Conservation (phyloP, 2,329 filamentous ascomycete genomes). For the Paecilomyces niveus region DNA sequence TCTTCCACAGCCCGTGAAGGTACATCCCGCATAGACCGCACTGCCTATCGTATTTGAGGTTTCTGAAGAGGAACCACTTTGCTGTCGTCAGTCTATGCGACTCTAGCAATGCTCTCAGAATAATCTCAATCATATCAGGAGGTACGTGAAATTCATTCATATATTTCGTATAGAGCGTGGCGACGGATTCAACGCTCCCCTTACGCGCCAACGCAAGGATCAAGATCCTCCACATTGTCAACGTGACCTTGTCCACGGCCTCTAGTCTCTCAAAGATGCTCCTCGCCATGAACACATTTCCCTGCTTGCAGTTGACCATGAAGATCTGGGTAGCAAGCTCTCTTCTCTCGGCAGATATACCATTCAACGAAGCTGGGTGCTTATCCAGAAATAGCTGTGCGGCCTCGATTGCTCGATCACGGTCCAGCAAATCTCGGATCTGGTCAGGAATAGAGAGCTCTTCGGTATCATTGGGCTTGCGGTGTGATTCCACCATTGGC, state of each 20-base stretch:
- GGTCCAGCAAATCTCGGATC: constrained; percentile 19
- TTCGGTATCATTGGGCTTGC: background rate
- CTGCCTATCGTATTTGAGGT: constrained; percentile 23
- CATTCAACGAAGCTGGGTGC: constrained; percentile 12
- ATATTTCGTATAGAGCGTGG: constrained; percentile 23
- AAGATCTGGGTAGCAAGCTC: constrained; percentile 26
- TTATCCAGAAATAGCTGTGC: constrained; percentile 28
- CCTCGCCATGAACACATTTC: constrained; percentile 32
- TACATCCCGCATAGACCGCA: constrained; percentile 31
- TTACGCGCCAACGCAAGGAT: constrained; percentile 28
- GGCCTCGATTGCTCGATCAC: constrained; percentile 25
- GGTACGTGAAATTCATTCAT: constrained; percentile 22
- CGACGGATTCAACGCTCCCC: constrained; percentile 29
- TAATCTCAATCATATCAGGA: constrained; percentile 23
- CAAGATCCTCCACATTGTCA: constrained; percentile 29
- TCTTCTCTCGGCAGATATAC: constrained; percentile 19
- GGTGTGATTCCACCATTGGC: background rate
- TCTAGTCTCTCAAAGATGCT: constrained; percentile 29
- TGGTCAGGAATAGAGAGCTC: constrained; percentile 4
- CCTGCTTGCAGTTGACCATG: constrained; percentile 27
- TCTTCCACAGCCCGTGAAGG: constrained; percentile 32
- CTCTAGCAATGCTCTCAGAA: constrained; percentile 31
- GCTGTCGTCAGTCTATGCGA: constrained; percentile 29
- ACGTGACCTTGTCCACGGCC: constrained; percentile 21
- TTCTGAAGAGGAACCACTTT: constrained; percentile 27